Base-by-base conservation (phyloP, 192 early-diverging fungal species). In the Coemansia umbellata region DNA sequence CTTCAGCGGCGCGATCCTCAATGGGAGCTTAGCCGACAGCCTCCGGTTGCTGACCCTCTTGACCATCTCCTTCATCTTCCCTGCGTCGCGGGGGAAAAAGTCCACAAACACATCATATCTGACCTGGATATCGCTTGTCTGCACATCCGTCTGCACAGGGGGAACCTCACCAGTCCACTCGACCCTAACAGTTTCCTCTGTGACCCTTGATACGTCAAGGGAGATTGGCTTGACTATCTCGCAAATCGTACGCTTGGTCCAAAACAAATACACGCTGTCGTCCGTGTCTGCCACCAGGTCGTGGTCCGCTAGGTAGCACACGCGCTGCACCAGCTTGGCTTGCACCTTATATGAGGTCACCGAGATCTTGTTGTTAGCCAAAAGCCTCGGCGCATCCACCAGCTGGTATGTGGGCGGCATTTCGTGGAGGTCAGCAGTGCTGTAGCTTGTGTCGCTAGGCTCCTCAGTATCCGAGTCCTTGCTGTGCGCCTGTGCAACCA, bases 281-380 rank as follows among this genome's bases (percentile, higher is more conserved):
- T 53, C 15, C 2, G 31, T 14, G n/a, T 62, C 60, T 0, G 51
- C 51, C 7, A 62, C 60, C 14, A 53, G 22, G 13, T 49, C 60
- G 9, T 50, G 61, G 27, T 64, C 54, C 2, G 47, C 37, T 31
- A 56, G 8, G 26, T 56, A 56, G 26, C 61, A 49, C 4, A 56
- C 53, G 15, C 47, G 47, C 33, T 64, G 61, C 18, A 64, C 61
- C 5, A 64, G 51, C 48, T 64, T 55, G 37, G 53, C 53, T 0
- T 24, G 40, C 40, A 64, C 53, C 41, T 56, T 56, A 49, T 64
- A 64, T 0, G 53, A n/a, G 3, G 43, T 22, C 22, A 37, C 47
- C 0, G 35, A 37, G 18, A 23, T 35, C 45, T 48, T 39, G 18
- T 30, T 56, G 54, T 37, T 27, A 1, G 45, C 44, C 35, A 58